Evolutionary conservation across 1,139 yeast genomes (phyloP).

Genomic region (Candida sp.): DNA sequence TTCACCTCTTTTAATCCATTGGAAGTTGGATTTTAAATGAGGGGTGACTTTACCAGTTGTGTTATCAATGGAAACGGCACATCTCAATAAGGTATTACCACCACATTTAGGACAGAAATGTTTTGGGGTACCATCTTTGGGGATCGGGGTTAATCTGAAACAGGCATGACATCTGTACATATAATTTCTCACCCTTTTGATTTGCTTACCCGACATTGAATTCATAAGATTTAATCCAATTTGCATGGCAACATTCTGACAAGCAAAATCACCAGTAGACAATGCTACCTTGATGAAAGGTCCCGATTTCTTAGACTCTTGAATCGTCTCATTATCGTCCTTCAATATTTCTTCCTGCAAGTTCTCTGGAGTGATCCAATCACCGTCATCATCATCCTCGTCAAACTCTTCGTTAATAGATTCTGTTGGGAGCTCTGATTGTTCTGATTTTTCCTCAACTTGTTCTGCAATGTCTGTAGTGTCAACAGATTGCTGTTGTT

Average conservation of each 20-base stretch:
- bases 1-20: constrained; percentile 92
- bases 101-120: constrained; percentile 98
- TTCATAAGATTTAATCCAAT: constrained; percentile 86
- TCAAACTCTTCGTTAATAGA: constrained; percentile 43
- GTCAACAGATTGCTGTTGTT: constrained; percentile 5
- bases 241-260: constrained; percentile 92
- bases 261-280: constrained; percentile 96
- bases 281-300: constrained; percentile 65
- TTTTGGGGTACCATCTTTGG: constrained; percentile 69
- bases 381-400: constrained; percentile 77
- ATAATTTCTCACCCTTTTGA: constrained; percentile 81
- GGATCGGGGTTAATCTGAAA: constrained; percentile 74
- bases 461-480: constrained; percentile 9
- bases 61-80: constrained; percentile 84
- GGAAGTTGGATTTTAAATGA: constrained; percentile 88
- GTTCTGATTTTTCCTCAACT: constrained; percentile 6
- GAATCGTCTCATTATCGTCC: constrained; percentile 49
- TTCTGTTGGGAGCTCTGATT: constrained; percentile 7
- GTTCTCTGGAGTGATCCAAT: constrained; percentile 94
- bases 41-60: constrained; percentile 81
- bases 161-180: constrained; percentile 99
- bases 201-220: constrained; percentile 78
- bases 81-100: constrained; percentile 82
- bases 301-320: constrained; percentile 26
- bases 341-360: constrained; percentile 64